phyloP scores from a whole-genome alignment of 225 moss, liverwort and hornwort genomes.

The Physcomitrellopsis africana region DNA sequence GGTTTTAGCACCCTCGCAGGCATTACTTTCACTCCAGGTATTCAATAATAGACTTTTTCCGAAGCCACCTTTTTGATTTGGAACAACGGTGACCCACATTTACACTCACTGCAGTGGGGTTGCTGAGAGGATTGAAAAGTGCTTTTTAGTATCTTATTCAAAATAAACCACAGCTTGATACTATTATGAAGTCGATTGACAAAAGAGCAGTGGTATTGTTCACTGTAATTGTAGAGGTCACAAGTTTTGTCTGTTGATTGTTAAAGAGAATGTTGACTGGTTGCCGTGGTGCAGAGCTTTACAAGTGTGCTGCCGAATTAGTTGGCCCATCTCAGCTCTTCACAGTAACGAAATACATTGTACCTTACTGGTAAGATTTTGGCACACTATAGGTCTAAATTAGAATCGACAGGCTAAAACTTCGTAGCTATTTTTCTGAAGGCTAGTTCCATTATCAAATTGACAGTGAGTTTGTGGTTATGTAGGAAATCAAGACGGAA shows the following conservation, averaged over 20 bases:
- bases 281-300: slow-evolving; percentile 53
- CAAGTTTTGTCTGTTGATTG: background rate
- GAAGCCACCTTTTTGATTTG: too few species aligned
- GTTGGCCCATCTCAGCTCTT: slow-evolving; percentile 81
- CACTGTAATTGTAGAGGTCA: background rate
- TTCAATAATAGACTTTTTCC: background rate
- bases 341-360: slow-evolving; percentile 70
- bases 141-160: too few species aligned
- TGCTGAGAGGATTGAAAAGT: too few species aligned
- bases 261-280: background rate
- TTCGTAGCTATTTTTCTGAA: background rate
- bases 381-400: background rate
- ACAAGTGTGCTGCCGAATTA: slow-evolving; percentile 70
- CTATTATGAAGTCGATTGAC: too few species aligned
- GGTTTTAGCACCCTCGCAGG: slow-evolving; percentile 75
- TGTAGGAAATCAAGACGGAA: slow-evolving; percentile 68
- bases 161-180: background rate
- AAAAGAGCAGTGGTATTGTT: background rate
- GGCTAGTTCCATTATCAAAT: background rate
- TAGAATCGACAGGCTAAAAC: background rate
- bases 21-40: slow-evolving; percentile 75
- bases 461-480: background rate
- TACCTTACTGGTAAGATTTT: slow-evolving; percentile 68
- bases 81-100: too few species aligned
- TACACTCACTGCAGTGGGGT: too few species aligned